Base-by-base conservation (phyloP, 495 filamentous ascomycete genomes). In the Lentithecium fluviatile region DNA sequence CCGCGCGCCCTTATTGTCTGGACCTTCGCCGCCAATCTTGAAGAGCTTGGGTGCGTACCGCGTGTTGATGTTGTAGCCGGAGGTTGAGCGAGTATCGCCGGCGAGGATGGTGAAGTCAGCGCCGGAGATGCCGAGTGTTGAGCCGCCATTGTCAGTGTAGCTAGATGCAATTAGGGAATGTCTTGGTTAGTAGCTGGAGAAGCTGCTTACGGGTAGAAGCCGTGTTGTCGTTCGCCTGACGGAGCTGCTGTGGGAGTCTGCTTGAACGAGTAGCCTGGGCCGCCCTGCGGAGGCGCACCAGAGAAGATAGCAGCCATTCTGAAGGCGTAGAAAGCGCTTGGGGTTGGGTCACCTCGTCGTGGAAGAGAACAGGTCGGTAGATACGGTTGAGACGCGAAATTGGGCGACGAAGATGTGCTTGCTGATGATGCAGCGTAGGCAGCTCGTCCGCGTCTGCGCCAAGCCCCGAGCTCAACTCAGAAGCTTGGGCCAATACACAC, bases 51-150 rank as follows among this genome's bases (percentile, higher is more conserved):
- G 93, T 36, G 88, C 82, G 78, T 88, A 91, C 51, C 94, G 88
- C 25, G 91, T 90, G 80, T 97, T 96, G 83, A 98, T 98, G 80
- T 88, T 97, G 84, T 97, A 98, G 72, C 94, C 94, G 40, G 87
- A 85, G 45, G 93, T 96, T 57, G 88, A 87, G 66, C 94, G 89
- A 57, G 94, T 98, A 77, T 98, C 94, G 74, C 94, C 94, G 45
- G 94, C 94, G 71, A 98, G 82, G 75, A 98, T 92, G 56, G 91
- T 81, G 80, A 97, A 98, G 77, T 94, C 88, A 71, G 85, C 85
- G 66, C 94, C 94, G 34, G 88, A 85, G 74, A 98, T 97, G 70
- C 94, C 94, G 58, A 98, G 84, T 26, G 94, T 97, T 51, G 90
- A 95, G 66, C 94, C 94, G 63, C 94, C 94, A 71, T 98, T 98